These are phyloP conservation scores for Neurospora intermedia DNA, from an alignment of 495 filamentous ascomycete species.

Conservation along the genomic window DNA sequence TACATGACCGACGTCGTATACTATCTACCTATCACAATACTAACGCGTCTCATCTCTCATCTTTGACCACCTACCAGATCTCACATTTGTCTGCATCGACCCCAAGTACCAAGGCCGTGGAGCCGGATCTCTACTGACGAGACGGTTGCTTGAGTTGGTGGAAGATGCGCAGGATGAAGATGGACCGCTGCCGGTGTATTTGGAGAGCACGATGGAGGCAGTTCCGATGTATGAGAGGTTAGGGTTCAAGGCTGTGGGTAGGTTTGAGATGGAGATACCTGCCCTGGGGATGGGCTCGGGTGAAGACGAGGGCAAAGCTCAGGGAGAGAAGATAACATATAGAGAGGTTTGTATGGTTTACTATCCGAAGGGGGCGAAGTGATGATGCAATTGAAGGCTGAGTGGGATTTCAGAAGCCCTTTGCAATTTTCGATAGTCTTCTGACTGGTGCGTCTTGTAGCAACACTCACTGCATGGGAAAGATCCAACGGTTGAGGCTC, in stretches of 20 bases:
- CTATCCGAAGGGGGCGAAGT: not conserved
- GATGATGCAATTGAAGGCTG: not conserved
- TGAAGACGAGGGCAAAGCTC: not conserved
- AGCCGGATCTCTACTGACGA: conserved; percentile 26
- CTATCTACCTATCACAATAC: not conserved
- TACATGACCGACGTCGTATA: not conserved
- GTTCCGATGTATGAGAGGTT: conserved; percentile 29
- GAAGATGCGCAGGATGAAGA: conserved; percentile 29
- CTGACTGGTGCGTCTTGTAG: no score
- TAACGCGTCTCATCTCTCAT: not conserved
- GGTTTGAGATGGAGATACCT: conserved; percentile 23
- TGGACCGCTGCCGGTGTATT: conserved; percentile 23
- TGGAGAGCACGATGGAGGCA: conserved; percentile 34
- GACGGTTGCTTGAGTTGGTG: conserved; percentile 10
- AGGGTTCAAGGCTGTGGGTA: conserved; percentile 26
- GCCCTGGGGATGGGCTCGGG: not conserved
- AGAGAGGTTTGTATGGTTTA: conserved; percentile 24
- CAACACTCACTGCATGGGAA: no score
- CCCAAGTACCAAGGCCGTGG: conserved; percentile 33
- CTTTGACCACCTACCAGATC: conserved; percentile 3
- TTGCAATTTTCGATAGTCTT: no score
- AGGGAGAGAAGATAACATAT: conserved; percentile 8
- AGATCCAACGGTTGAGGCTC: no score
- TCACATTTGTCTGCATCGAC: conserved; percentile 32
- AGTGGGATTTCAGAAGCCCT: no score